These are phyloP conservation scores for Apiospora kogelbergensis DNA, from an alignment of 2,329 filamentous ascomycete genomes.

Conservation along the genomic window DNA sequence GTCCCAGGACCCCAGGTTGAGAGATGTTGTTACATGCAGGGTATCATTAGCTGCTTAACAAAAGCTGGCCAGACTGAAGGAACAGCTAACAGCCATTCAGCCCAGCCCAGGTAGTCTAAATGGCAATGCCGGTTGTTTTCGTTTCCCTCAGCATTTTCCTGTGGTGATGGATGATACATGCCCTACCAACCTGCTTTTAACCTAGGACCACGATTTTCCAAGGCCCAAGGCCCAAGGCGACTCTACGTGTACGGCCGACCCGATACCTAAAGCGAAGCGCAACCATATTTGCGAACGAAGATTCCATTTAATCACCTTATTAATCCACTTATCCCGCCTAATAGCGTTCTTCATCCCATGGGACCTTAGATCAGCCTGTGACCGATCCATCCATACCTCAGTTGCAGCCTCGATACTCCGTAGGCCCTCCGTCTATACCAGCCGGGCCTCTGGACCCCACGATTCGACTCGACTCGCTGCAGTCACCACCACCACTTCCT, in stretches of 20 bases:
- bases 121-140: background rate
- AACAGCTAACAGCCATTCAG: background rate
- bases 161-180: background rate
- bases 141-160: background rate
- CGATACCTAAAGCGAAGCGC: background rate
- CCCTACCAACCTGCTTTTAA: background rate
- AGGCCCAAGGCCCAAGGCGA: background rate
- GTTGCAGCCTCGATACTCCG: background rate
- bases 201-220: background rate
- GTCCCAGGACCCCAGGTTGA: background rate
- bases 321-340: slow-evolving; percentile 7
- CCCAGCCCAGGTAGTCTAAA: background rate
- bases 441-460: slow-evolving; percentile 1
- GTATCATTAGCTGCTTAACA: background rate
- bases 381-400: slow-evolving; percentile 2
- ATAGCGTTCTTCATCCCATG: background rate
- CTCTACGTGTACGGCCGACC: background rate
- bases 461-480: slow-evolving; percentile 3
- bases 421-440: background rate
- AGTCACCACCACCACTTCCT: background rate
- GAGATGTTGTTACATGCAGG: slow-evolving; percentile 5
- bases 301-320: slow-evolving; percentile 4
- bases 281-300: background rate
- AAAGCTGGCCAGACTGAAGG: background rate
- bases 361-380: background rate